Evolutionary conservation across 345 rosid species (phyloP), one percentile per base, ranked within the genome.

Genomic region (Brassica cretica): DNA sequence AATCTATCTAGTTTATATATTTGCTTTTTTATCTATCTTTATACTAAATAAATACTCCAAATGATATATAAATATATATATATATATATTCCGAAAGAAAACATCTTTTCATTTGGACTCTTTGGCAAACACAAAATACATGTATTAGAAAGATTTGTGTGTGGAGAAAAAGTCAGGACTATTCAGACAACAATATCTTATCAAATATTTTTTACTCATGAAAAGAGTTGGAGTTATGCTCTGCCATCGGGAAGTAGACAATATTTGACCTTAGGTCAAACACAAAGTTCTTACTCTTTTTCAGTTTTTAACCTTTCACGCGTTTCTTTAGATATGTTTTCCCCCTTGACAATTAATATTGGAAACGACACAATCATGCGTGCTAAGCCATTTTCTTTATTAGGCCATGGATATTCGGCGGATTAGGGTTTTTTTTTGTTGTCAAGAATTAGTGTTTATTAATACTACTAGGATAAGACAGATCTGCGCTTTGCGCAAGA

Each of bases 221-320:
- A 19, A 27, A 25, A 18, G 12, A 59, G 73, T 15, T n/a, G 21
- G 49, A 61, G 64, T 18, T 63, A 19, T 62, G 32, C 74, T 63
- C 44, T 68, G 39, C 49, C 55, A 46, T 62, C 35, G 21, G 19
- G 70, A 70, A 61, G 69, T 19, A 53, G 79, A 44, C 79, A 44
- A 61, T 60, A 59, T 37, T 71, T 37, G 68, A 44, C 27, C 12
- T 63, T 32, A 46, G 64, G 65, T 69, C 70, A 30, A 51, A 70
- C 51, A 21, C 70, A 69, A 62, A 70, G 56, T 24, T 61, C 39
- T 30, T 51, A 15, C 58, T 18, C 64, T 33, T 76, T 76, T 33
- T 9, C 24, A 64, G 68, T 64, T 65, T 65, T 18, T 44, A 44
- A 67, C 33, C 46, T 37, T 66, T 67, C 44, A 67, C 66, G 44